Evolutionary conservation across 345 rosid genomes (phyloP), one percentile per base, ranked within the genome.

Genomic region (Bruguiera parviflora): DNA sequence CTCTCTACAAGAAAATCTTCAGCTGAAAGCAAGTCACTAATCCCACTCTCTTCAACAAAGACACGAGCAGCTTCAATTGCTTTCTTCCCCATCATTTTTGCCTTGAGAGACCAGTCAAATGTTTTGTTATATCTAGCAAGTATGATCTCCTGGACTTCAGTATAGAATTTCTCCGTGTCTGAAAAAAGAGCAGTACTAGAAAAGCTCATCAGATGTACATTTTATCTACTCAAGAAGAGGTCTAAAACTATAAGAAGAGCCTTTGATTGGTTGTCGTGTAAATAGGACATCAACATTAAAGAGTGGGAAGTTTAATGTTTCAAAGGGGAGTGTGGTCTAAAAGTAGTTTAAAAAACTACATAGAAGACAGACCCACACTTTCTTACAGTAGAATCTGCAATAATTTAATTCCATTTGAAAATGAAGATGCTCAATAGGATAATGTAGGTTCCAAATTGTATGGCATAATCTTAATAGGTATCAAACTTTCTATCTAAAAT

Each of bases 1-100:
- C 95, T 88, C 67, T 91, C 90, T 2, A 77, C 75, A 37, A 94
- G 86, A 71, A 94, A 91, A 2, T 87, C 90, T 80, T 94, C 87
- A 60, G 98, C 80, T 4, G 92, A 87, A 74, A 91, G 96, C 35
- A 88, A 82, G 65, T 87, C 96, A 65, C 90, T 91, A 61, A 94
- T 84, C 33, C 95, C 97, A 59, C 83, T 72, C 81, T 91, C 97
- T 51, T 91, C 83, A 64, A 91, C 97, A 66, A 94, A 91, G 63
- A 91, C 81, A 55, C 73, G 78, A 61, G 92, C 96, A 51, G 97
- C 84, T 73, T 94, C 97, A 8, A 89, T 85, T 2, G 95, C 97
- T 78, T 91, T 91, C 85, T 55, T 88, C 21, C 98, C 98, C 97
- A 94, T 91, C 98, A 94, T 88, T 80, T 87, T 94, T 39, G 95